Evolutionary conservation across 225 moss, liverwort and hornwort genomes (phyloP).

Genomic region (Thuidium tamariscinum): DNA sequence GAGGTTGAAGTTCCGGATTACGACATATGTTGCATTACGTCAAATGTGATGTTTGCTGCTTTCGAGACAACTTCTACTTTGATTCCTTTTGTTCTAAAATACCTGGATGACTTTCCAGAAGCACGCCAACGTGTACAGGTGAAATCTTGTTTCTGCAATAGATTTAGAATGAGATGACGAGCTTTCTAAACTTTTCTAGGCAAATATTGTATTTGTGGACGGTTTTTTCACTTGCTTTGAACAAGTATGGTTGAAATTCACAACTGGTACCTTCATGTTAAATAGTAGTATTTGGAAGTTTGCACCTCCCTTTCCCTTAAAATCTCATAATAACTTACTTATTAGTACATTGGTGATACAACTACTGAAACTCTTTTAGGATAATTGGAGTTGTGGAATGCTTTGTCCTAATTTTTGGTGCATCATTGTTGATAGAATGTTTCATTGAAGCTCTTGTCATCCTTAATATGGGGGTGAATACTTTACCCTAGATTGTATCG

Average conservation of each 20-base stretch:
- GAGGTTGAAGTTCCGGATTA: neutral
- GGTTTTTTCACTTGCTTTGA: neutral
- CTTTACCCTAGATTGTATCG: too few species aligned
- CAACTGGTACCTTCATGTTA: too few species aligned
- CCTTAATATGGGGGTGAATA: too few species aligned
- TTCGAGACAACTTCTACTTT: neutral
- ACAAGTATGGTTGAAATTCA: neutral
- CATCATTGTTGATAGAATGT: too few species aligned
- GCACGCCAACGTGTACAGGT: slow-evolving; percentile 16
- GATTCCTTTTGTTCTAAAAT: slow-evolving; percentile 1
- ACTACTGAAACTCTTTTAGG: too few species aligned
- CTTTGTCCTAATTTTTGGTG: too few species aligned
- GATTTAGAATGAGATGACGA: neutral
- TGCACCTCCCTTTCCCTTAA: too few species aligned
- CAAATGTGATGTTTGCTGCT: neutral
- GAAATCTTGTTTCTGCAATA: neutral
- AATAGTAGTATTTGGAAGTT: too few species aligned
- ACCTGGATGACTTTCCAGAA: slow-evolving; percentile 9
- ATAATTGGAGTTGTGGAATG: too few species aligned
- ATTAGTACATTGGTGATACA: neutral
- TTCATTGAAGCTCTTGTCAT: too few species aligned
- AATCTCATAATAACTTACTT: too few species aligned
- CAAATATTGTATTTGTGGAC: neutral
- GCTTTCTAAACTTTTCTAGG: neutral
- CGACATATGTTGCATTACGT: neutral